Evolutionary conservation across 768 basidiomycete genomes (phyloP).

Genomic region (Cystoderma amianthinum): DNA sequence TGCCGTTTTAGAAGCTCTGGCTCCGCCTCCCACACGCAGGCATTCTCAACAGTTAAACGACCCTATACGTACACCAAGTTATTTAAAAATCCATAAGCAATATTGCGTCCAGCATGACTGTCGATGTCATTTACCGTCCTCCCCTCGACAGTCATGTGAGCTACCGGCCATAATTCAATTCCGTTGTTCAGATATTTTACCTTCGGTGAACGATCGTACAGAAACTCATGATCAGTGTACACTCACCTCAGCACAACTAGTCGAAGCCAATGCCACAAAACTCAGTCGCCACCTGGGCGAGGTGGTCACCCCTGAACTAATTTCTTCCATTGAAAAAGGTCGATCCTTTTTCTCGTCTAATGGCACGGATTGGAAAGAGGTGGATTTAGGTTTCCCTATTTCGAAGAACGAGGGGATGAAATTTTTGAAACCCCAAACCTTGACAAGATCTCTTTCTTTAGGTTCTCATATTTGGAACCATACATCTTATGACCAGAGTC

Average conservation of each 20-base stretch:
- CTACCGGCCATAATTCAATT: too few species aligned
- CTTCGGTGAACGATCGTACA: neutral
- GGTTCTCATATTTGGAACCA: neutral
- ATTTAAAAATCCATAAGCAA: too few species aligned
- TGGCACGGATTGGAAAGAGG: neutral
- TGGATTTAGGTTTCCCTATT: neutral
- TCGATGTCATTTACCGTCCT: neutral
- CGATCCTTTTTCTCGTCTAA: too few species aligned
- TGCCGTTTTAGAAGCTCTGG: slow-evolving; percentile 9
- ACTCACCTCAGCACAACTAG: neutral
- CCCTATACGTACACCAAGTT: neutral
- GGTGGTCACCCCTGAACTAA: neutral
- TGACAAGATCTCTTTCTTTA: slow-evolving; percentile 1
- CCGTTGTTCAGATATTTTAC: too few species aligned
- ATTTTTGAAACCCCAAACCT: neutral
- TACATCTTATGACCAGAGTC: neutral
- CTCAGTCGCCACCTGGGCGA: neutral
- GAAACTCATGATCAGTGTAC: neutral
- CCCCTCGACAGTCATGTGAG: neutral
- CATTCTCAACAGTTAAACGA: neutral
- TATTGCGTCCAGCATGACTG: neutral
- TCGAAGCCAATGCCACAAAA: neutral
- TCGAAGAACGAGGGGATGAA: neutral
- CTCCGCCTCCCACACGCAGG: neutral
- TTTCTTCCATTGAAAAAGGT: neutral